Percentiles rank a stretch among this genome's conserved stretches.
Evolutionary conservation across 768 basidiomycete species (phyloP).

Genomic region (Hypholoma fasciculare): DNA sequence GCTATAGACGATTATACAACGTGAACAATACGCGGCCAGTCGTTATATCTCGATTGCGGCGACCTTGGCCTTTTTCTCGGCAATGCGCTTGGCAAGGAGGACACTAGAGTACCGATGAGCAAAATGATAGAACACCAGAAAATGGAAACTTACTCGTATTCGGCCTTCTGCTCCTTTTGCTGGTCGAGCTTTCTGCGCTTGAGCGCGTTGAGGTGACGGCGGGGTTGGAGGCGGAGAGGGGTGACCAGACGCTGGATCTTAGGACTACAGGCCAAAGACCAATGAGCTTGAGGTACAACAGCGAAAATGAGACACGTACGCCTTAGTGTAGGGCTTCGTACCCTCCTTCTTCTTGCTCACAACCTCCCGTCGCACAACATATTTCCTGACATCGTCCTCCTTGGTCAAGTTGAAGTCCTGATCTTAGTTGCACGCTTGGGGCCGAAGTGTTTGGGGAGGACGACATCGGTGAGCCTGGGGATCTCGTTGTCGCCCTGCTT

Average conservation of each 20-base stretch:
- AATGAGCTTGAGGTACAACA: not conserved
- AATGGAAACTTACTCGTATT: constrained; percentile 74
- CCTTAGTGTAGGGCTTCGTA: constrained; percentile 96
- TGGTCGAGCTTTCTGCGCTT: constrained; percentile 84
- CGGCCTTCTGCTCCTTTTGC: constrained; percentile 94
- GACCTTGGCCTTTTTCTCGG: constrained; percentile 91
- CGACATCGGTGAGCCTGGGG: constrained; percentile 87
- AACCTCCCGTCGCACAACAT: constrained; percentile 93
- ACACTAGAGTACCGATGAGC: constrained; percentile 34
- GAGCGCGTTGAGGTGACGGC: constrained; percentile 88
- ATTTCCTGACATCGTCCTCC: constrained; percentile 98
- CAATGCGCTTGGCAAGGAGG: constrained; percentile 83
- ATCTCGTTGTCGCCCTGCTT: constrained; percentile 94
- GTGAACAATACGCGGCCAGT: constrained; percentile 11
- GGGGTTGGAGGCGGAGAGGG: constrained; percentile 92
- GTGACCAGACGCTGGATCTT: constrained; percentile 98
- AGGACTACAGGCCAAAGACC: constrained; percentile 50
- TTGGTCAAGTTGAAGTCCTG: constrained; percentile 95
- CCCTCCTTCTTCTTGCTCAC: constrained; percentile 83
- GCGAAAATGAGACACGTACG: constrained; percentile 52
- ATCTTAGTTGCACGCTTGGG: constrained; percentile 99
- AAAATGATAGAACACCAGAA: constrained; percentile 2
- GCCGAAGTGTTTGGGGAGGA: constrained; percentile 93
- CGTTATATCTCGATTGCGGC: constrained; percentile 55
- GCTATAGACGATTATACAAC: constrained; percentile 7